These are phyloP conservation scores for Tetrapyrgos nigripes DNA, from an alignment of 1,284 basidiomycete species.

Conservation along the genomic window DNA sequence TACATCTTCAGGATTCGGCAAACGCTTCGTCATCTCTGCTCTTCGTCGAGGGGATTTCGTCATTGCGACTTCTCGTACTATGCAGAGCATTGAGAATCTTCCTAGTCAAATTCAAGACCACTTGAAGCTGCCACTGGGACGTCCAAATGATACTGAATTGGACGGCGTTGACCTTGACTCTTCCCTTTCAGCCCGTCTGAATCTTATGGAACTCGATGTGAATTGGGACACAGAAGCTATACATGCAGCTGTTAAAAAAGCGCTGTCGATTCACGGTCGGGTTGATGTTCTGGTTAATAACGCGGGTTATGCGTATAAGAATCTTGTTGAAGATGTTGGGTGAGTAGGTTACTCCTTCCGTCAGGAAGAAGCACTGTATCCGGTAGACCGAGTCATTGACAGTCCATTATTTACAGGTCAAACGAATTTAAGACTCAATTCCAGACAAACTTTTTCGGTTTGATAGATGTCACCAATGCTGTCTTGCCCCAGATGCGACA, in stretches of 20 bases:
- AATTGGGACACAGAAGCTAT: slow-evolving; percentile 44
- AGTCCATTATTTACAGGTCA: slow-evolving; percentile 27
- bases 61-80: slow-evolving; percentile 2
- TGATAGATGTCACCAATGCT: slow-evolving; percentile 55
- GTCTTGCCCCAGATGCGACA: slow-evolving; percentile 52
- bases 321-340: slow-evolving; percentile 53
- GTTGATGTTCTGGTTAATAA: slow-evolving; percentile 64
- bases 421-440: slow-evolving; percentile 45
- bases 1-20: slow-evolving; percentile 10
- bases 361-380: too few relatives aligned
- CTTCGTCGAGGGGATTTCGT: slow-evolving; percentile 8
- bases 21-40: slow-evolving; percentile 4
- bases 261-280: slow-evolving; percentile 51
- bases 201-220: slow-evolving; percentile 50
- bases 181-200: slow-evolving; percentile 36
- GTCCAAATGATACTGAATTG: slow-evolving; percentile 22
- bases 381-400: background rate
- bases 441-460: slow-evolving; percentile 56
- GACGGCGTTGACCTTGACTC: slow-evolving; percentile 12
- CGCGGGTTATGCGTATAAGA: slow-evolving; percentile 47
- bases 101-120: slow-evolving; percentile 19
- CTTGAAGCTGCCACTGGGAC: background rate
- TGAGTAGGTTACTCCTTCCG: slow-evolving; percentile 26
- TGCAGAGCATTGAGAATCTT: slow-evolving; percentile 6
- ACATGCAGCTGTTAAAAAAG: slow-evolving; percentile 43